Base-by-base conservation (phyloP, 768 basidiomycete genomes). In the Kwoniella shandongensis region DNA sequence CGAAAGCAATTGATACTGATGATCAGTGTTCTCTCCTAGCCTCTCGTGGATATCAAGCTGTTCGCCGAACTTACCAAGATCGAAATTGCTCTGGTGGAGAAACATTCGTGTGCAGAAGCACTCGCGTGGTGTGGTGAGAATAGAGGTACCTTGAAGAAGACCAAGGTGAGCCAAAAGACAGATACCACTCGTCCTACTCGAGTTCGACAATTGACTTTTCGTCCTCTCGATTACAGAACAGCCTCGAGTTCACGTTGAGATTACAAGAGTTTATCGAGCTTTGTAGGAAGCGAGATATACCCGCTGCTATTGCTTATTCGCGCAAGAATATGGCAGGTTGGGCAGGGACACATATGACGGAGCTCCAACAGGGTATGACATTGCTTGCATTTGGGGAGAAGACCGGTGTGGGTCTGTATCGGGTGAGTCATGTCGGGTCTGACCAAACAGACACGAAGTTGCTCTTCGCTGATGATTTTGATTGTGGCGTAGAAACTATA, bases 221-320 rank as follows among this genome's bases (percentile, higher is more conserved):
- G n/a, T n/a, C n/a, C n/a, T n/a, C n/a, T n/a, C n/a, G 30, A 13
- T 22, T 1, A 44, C 76, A 97, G 92, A 91, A 88, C 78, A 87
- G 90, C 8, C 84, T 99, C 41, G 96, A 99, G 79, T 98, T 98
- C 76, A 88, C 92, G 64, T 84, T 99, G 44, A 85, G 96, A 42
- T 81, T 96, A 39, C 96, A 99, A 77, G 91, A 97, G 77, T 97
- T 88, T 75, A 92, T 98, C 70, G 96, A 99, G 77, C 82, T 99
- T 4, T 84, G 86, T 30, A 81, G 96, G 32, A 78, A 80, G 3
- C 75, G 84, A 32, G 85, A 86, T 73, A 80, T 79, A 10, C 69
- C 79, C 42, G 88, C 88, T 51, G 96, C 96, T 8, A 91, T 98
- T 61, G 80, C 83, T 0, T 96, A 98, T 77, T 81, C 83, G 17